phyloP scores from a whole-genome alignment of 1,139 yeast species.

The Pichia terricola region DNA sequence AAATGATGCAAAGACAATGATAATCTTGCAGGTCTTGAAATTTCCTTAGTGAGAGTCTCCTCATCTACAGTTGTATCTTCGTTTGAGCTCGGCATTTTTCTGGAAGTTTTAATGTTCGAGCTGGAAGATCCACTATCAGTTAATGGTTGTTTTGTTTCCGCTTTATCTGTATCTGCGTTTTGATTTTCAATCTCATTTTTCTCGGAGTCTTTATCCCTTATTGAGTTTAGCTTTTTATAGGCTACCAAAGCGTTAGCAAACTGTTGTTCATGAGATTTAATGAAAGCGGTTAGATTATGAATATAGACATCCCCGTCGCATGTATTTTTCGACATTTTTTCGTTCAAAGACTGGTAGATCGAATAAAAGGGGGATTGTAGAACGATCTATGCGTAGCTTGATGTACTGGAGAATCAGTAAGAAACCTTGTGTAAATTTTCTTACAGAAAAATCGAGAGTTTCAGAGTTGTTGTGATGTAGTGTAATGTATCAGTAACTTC shows the following conservation, averaged over 20 bases:
- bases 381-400: too few relatives aligned
- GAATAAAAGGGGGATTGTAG: too few relatives aligned
- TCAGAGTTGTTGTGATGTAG: too few relatives aligned
- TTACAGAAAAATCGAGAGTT: too few relatives aligned
- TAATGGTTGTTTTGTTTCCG: neutral
- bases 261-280: constrained; percentile 30
- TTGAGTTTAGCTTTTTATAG: constrained; percentile 23
- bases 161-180: constrained; percentile 21
- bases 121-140: neutral
- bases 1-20: constrained; percentile 55
- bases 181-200: constrained; percentile 18
- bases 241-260: constrained; percentile 28
- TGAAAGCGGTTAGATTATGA: constrained; percentile 29
- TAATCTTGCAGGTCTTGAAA: constrained; percentile 39
- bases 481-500: too few relatives aligned
- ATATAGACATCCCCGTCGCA: constrained; percentile 32
- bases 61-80: constrained; percentile 4
- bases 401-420: too few relatives aligned
- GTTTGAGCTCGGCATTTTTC: neutral
- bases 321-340: constrained; percentile 22
- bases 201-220: neutral
- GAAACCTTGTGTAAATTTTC: too few relatives aligned
- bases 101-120: neutral
- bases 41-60: constrained; percentile 7
- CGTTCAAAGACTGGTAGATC: too few relatives aligned